Percentiles rank a stretch among this genome's conserved stretches.
Conservation (phyloP, 148 eudicot species). For the Cornus florida region DNA sequence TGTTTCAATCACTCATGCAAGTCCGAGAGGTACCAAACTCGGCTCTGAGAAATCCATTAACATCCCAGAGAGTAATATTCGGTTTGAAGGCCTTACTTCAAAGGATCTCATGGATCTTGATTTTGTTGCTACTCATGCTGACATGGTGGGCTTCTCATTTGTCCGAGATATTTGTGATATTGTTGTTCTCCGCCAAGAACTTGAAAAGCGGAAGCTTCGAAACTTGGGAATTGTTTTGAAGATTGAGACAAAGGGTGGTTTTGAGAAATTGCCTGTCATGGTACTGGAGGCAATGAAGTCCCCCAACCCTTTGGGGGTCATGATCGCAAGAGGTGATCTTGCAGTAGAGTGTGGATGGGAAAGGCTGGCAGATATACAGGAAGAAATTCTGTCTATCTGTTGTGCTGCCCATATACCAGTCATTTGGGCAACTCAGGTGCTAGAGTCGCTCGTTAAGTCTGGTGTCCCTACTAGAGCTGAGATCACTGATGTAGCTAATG, state of each 20-base stretch:
- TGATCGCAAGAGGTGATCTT: slow-evolving; percentile 73
- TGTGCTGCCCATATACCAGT: slow-evolving; percentile 54
- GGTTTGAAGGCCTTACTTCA: slow-evolving; percentile 57
- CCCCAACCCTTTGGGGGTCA: slow-evolving; percentile 52
- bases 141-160: slow-evolving; percentile 63
- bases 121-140: slow-evolving; percentile 57
- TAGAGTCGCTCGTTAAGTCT: slow-evolving; percentile 45
- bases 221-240: slow-evolving; percentile 45
- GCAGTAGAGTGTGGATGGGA: slow-evolving; percentile 67
- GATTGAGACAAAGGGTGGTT: slow-evolving; percentile 48
- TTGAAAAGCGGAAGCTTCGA: slow-evolving; percentile 30
- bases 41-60: slow-evolving; percentile 52
- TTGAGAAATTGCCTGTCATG: slow-evolving; percentile 45
- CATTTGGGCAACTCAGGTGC: slow-evolving; percentile 44
- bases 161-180: slow-evolving; percentile 45
- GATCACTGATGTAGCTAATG: slow-evolving; percentile 42
- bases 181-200: slow-evolving; percentile 38
- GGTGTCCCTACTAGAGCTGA: slow-evolving; percentile 54
- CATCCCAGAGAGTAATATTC: slow-evolving; percentile 52
- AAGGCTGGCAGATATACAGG: slow-evolving; percentile 51
- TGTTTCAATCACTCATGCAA: slow-evolving; percentile 46
- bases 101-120: slow-evolving; percentile 63
- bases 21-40: slow-evolving; percentile 41
- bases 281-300: slow-evolving; percentile 60
- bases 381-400: slow-evolving; percentile 50